A percentile compares a stretch with the other conserved stretches of the same genome.
Evolutionary conservation across 2,329 filamentous ascomycete genomes (phyloP).

Genomic region (Colletotrichum eleusines): DNA sequence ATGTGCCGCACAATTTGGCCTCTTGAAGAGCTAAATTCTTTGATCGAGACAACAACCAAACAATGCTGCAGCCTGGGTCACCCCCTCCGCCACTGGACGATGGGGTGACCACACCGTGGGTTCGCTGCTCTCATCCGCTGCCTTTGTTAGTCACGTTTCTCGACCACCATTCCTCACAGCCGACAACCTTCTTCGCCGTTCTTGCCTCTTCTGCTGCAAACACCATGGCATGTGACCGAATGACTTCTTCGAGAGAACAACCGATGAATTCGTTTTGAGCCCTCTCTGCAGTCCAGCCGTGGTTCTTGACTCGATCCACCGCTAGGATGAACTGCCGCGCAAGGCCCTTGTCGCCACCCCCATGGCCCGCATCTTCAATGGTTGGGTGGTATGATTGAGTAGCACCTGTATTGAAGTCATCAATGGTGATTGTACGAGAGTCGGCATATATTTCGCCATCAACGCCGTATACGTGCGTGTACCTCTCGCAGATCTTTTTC

Average conservation of each 20-base stretch:
- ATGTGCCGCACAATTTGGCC: background rate
- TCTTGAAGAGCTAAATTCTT: background rate
- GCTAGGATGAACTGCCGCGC: conserved; percentile 86
- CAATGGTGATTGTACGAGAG: conserved; percentile 79
- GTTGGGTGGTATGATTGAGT: conserved; percentile 38
- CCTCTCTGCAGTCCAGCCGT: conserved; percentile 71
- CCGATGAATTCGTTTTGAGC: conserved; percentile 84
- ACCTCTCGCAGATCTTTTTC: conserved; percentile 85
- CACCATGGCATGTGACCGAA: conserved; percentile 92
- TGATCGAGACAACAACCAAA: background rate
- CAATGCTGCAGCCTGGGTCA: no score
- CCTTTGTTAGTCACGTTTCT: conserved; percentile 46
- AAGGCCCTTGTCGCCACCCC: conserved; percentile 60
- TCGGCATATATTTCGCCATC: conserved; percentile 90
- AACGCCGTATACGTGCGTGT: conserved; percentile 88
- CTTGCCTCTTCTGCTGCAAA: conserved; percentile 95
- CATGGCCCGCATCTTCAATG: conserved; percentile 39
- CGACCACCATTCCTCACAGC: conserved; percentile 84
- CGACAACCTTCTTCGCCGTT: conserved; percentile 74
- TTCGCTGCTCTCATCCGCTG: conserved; percentile 8
- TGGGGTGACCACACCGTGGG: background rate
- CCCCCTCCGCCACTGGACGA: background rate
- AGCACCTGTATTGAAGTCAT: conserved; percentile 59
- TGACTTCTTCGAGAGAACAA: conserved; percentile 85
- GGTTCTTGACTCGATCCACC: conserved; percentile 81